Evolutionary conservation across 331 rosid genomes (phyloP), one percentile per base, ranked within the genome.

Genomic region (Telfairia occidentalis): DNA sequence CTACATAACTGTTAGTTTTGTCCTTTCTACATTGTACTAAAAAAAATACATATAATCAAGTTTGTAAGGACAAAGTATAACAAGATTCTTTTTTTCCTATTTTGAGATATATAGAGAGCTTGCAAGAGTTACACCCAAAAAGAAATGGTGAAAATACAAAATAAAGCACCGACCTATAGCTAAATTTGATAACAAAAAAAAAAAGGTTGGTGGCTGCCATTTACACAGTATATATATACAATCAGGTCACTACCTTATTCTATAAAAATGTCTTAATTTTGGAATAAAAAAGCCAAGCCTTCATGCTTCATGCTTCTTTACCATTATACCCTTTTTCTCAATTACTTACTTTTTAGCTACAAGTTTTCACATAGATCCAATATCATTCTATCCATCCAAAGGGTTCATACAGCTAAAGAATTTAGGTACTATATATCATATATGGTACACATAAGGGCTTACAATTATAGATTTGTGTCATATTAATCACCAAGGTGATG

Each of bases 401-500:
- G 76, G 75, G 43, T 28, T 48, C 75, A 48, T 45, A 43, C 15
- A 70, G 10, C 75, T 29, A 48, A 46, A 45, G 29, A 48, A 48
- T 46, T 46, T 16, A 13, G 18, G 24, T 28, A n/a, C 71, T 19
- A 18, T 35, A 63, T 54, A 46, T 12, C 52, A 54, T 34, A 54
- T 34, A 63, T 63, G 37, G 11, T 30, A 45, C 12, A 42, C 61
- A 24, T 16, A 1, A n/a, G n/a, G 28, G 4, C 49, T 57, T 40
- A 46, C 54, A 73, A 23, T 28, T 42, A 73, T 59, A 63, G 59
- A 15, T 69, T 0, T 45, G 8, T 71, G 30, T 71, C 2, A 48
- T 4, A 74, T 82, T 84, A 85, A 26, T 81, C 83, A 77, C 84
- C 79, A 63, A 80, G 40, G 40, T 80, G 40, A 46, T 81, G 87